Evolutionary conservation across 768 basidiomycete species (phyloP), one percentile per base, ranked within the genome.

Genomic region (Leccinum longicurvipes): DNA sequence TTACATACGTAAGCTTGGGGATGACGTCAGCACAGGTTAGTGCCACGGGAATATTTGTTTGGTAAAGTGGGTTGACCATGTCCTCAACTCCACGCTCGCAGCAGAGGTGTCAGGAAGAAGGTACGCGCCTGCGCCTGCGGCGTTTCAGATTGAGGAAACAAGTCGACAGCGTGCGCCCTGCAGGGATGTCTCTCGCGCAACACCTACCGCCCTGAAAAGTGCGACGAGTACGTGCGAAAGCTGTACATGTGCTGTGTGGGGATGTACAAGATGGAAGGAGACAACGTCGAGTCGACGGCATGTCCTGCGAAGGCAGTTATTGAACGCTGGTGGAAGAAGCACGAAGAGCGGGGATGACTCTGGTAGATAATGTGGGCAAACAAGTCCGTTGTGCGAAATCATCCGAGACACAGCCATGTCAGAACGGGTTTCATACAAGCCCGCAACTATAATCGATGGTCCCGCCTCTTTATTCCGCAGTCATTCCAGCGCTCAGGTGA

Each of bases 181-280:
- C 87, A 89, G 44, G 54, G 72, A 1, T 90, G 88, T 64, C 73
- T 89, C 28, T 77, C 76, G 51, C 82, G 78, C 57, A 79, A 89
- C 66, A 86, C 83, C 0, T 89, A 87, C 63, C 62, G 60, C 3
- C 87, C 84, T 0, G 85, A 87, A 19, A 82, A 78, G 58, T 90
- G 88, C 63, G 73, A 83, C 42, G 63, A 70, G 9, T 65, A 77
- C 11, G 63, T 89, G 21, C 72, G 78, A 50, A 74, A 70, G 23
- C 75, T 90, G 17, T 89, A 89, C 63, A 54, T 63, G 54, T 89
- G 88, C 59, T 90, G 88, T 63, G 73, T 78, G 44, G 53, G 64
- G 25, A 80, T 89, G 76, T 84, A 89, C 67, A 72, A 77, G 5
- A 50, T 59, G 21, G 74, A 73, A 4, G 70, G 71, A 1, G 72